Evolutionary conservation across 75 land plant genomes (phyloP), one percentile per base, ranked within the genome.

Genomic region (Selaginella moellendorffii): DNA sequence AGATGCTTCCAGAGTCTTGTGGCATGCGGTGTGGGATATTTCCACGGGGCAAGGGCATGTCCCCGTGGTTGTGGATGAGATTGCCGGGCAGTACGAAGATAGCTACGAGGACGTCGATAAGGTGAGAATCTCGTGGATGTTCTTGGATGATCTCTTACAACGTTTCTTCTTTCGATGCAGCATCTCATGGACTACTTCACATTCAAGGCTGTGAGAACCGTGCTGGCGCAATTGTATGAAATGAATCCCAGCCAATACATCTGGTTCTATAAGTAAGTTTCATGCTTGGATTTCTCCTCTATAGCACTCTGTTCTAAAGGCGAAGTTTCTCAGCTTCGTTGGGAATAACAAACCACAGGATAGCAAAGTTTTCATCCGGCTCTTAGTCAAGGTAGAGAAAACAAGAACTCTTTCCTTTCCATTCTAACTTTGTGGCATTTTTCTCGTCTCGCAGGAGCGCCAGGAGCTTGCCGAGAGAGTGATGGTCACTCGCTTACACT

Each of bases 391-490:
- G 99, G 99, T 95, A 29, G 18, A 46, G 18, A 46, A 46, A 46
- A 46, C 51, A 46, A 46, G 51, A 10, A 10, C 51, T 10, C 51
- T 29, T 25, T 20, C 22, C 21, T 17, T 17, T 25, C 17, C 14
- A 67, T 22, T 18, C 27, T 63, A 28, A 25, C 60, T 26, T 9
- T 62, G 5, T 69, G 21, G 69, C 21, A 25, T 29, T 12, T 22
- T 65, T n/a, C 21, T 22, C 18, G 19, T 12, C 27, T 65, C 59
- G 18, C 84, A 95, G 99, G 96, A 95, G 68, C 77, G 69, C 70
- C 96, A 89, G 65, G 91, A 95, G n/a, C 77, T 95, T 23, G 90
- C 85, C 20, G 99, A 95, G 64, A 74, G 99, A 64, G 99, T 95
- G 31, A 95, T 95, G 99, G 65, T 89, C 23, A 95, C 99, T 17